Base-by-base conservation (phyloP, 2,329 filamentous ascomycete genomes). In the Aureobasidium sp. region DNA sequence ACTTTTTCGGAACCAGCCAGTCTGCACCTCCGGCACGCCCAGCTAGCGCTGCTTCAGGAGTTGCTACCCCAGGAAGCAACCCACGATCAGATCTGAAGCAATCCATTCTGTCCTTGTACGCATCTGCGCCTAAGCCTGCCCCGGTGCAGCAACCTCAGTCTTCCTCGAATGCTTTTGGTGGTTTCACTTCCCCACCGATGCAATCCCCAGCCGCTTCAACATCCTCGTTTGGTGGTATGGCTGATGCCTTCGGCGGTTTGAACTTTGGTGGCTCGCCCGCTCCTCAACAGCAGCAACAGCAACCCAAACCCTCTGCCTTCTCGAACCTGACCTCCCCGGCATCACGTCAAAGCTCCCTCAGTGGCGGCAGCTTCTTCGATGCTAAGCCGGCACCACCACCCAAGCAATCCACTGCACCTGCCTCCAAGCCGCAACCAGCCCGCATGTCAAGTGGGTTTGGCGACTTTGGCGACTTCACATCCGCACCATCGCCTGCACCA, bases 1-100 rank as follows among this genome's bases (percentile, higher is more conserved):
- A 99, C 74, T 97, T 99, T 75, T 87, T 99, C 64, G 91, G 91
- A 41, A 85, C 86, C 58, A 76, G 84, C 36, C 79, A 87, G 44
- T 79, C 87, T 39, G 81, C 89, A 11, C 85, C 90, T n/a, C 85
- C 87, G 36, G 79, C 78, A 59, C 84, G 91, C 59, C 89, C 92
- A n/a, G 85, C 90, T 6, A 96, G 90, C 76, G 91, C 90, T 22
- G 84, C 87, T 5, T 85, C 87, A 20, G 83, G 86, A 14, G 77
- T 83, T 49, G 71, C 71, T 29, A 81, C 82, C 5, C 73, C 81
- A 3, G 79, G 79, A 20, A 82, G 82, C 14, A 87, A 89, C 68
- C 95, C 91, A 49, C 83, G 94, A 65, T 92, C 93, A 2, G 94
- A 99, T 72, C 79, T 99, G 64, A 99, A 99, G 77, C 93, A 97